Conservation (phyloP, 202 grass and related monocot genomes). For the Bolboschoenoplectus hybrid region DNA sequence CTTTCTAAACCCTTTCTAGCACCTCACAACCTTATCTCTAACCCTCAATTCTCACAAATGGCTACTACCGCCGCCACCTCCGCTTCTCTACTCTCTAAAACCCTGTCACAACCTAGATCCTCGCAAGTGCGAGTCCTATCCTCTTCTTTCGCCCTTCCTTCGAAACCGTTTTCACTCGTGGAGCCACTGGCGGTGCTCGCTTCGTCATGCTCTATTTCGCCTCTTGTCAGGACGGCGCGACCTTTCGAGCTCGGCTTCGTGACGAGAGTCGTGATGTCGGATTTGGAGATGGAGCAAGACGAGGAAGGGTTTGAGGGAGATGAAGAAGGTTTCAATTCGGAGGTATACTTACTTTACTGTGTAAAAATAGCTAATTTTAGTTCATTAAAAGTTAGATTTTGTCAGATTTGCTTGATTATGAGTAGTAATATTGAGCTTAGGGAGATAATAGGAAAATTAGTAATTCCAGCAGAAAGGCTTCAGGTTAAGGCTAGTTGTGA, state of each 20-base stretch:
- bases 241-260: constrained; percentile 47
- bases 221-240: constrained; percentile 37
- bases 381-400: neutral
- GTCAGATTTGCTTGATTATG: neutral
- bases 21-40: constrained; percentile 49
- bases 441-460: neutral
- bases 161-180: constrained; percentile 37
- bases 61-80: constrained; percentile 22
- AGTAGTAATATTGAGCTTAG: neutral
- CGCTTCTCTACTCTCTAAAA: constrained; percentile 45
- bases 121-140: constrained; percentile 23
- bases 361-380: neutral
- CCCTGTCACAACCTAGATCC: constrained; percentile 32
- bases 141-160: constrained; percentile 20
- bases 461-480: neutral
- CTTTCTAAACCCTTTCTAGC: neutral
- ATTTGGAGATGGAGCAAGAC: constrained; percentile 55
- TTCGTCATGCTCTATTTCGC: constrained; percentile 31
- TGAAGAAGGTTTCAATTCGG: constrained; percentile 38
- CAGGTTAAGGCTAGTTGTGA: neutral
- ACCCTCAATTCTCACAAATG: constrained; percentile 27
- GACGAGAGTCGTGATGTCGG: constrained; percentile 56
- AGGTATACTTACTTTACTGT: constrained; percentile 26
- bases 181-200: constrained; percentile 33
- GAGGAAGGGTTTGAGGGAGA: constrained; percentile 40